Evolutionary conservation across 169 alveolate genomes (phyloP).

Genomic region (Condylostoma magnum): DNA sequence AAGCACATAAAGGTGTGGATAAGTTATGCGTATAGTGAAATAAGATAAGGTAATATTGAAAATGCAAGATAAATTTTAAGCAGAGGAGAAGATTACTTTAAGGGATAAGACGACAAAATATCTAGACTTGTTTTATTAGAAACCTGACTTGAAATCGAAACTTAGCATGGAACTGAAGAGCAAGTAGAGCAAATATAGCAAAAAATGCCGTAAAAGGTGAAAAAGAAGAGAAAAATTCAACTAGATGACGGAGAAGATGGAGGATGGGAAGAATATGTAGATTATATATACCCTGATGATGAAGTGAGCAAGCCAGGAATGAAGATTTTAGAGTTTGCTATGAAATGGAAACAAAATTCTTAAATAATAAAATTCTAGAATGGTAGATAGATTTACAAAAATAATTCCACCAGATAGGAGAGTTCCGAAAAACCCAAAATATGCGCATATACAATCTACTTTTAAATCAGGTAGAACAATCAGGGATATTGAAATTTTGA

Average conservation of each 20-base stretch:
- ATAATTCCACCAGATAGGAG: conserved; percentile 57
- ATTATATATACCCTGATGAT: conserved; percentile 77
- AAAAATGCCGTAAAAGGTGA: conserved; percentile 62
- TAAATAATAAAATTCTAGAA: conserved; percentile 3
- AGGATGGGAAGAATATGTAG: conserved; percentile 74
- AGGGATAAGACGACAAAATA: conserved; percentile 43
- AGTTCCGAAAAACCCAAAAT: conserved; percentile 48
- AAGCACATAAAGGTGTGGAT: conserved; percentile 88
- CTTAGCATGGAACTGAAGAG: conserved; percentile 43
- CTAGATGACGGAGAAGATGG: conserved; percentile 63
- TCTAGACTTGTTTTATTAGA: conserved; percentile 67
- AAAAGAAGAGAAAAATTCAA: conserved; percentile 65
- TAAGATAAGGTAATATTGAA: conserved; percentile 31
- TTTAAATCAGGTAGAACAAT: conserved; percentile 76
- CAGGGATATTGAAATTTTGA: conserved; percentile 60
- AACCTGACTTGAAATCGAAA: conserved; percentile 60
- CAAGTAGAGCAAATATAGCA: conserved; percentile 51
- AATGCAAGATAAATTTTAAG: conserved; percentile 49
- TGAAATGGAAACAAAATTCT: conserved; percentile 46
- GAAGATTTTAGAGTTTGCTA: conserved; percentile 54
- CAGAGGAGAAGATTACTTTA: conserved; percentile 56
- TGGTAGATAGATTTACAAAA: too few relatives aligned
- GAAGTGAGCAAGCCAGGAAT: conserved; percentile 36
- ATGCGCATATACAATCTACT: conserved; percentile 47
- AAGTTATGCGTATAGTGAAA: conserved; percentile 66